Conservation (phyloP, 192 early-diverging fungal genomes). For the Endogone sp. region DNA sequence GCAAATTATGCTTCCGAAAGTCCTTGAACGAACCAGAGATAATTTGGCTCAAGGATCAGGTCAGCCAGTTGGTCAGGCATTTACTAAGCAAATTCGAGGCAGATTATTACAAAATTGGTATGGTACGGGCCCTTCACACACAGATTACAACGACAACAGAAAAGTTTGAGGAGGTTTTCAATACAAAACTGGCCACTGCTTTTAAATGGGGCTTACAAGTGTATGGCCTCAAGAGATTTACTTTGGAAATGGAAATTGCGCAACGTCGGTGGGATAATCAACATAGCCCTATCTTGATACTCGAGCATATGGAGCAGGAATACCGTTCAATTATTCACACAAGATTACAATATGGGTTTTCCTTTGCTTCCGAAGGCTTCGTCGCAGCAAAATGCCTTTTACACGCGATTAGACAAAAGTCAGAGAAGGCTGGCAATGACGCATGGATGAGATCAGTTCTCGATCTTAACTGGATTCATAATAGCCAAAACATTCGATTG, state of each 20-base stretch:
- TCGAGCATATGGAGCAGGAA: slow-evolving; percentile 12
- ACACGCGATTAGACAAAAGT: slow-evolving; percentile 7
- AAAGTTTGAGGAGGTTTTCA: not conserved
- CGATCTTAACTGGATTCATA: slow-evolving; percentile 1
- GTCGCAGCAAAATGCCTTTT: slow-evolving; percentile 4
- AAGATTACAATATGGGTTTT: slow-evolving; percentile 5
- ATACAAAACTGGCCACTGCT: not conserved
- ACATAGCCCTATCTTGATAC: slow-evolving; percentile 5
- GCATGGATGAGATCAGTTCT: not conserved
- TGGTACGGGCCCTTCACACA: not conserved
- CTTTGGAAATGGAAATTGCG: not conserved
- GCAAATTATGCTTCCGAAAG: too few species aligned
- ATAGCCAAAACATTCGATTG: not conserved
- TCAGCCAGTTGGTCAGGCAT: not conserved
- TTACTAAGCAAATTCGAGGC: not conserved
- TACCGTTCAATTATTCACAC: slow-evolving; percentile 2
- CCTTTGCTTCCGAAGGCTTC: not conserved
- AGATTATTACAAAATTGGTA: not conserved
- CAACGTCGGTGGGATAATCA: slow-evolving; percentile 11
- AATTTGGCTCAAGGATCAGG: not conserved
- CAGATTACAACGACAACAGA: not conserved
- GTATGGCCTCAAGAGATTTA: slow-evolving; percentile 5
- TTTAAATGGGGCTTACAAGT: slow-evolving; percentile 6
- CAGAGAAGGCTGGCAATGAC: slow-evolving; percentile 7
- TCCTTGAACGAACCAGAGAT: not conserved